phyloP scores from a whole-genome alignment of 371 early-diverging fungal species.

The Sporodiniella umbellata region DNA sequence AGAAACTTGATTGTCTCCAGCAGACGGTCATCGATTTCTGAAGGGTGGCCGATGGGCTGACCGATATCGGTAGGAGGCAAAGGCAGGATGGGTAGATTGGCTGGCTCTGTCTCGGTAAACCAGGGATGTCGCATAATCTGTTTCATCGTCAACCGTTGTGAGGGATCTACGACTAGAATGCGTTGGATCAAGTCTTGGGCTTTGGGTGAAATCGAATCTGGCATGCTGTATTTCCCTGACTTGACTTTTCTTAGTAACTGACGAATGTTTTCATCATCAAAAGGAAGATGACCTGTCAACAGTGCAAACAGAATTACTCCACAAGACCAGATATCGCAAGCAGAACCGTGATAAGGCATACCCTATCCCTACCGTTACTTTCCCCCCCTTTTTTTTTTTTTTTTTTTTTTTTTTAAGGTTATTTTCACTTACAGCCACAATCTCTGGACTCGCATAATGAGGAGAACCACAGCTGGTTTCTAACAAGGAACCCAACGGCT shows the following conservation, averaged over 20 bases:
- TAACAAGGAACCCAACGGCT: constrained; percentile 67
- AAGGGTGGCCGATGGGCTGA: constrained; percentile 27
- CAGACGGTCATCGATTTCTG: constrained; percentile 47
- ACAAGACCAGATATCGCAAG: constrained; percentile 77
- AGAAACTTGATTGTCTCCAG: constrained; percentile 41
- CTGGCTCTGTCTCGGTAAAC: constrained; percentile 38
- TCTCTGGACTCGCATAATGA: constrained; percentile 94
- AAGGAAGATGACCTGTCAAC: constrained; percentile 76
- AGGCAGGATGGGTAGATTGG: constrained; percentile 31
- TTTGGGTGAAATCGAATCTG: constrained; percentile 59
- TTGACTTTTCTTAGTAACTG: constrained; percentile 70
- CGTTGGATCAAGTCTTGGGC: constrained; percentile 62
- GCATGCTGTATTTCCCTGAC: constrained; percentile 54
- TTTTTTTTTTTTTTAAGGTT: too few species aligned
- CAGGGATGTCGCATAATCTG: constrained; percentile 44
- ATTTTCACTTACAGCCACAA: constrained; percentile 72
- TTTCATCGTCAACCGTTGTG: constrained; percentile 44
- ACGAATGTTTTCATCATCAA: constrained; percentile 80
- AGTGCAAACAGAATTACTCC: constrained; percentile 79
- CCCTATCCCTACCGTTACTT: too few species aligned
- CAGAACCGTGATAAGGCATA: constrained; percentile 69
- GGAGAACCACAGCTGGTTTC: constrained; percentile 89
- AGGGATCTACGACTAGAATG: constrained; percentile 44
- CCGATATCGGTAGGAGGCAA: constrained; percentile 44
- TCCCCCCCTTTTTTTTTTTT: too few species aligned